phyloP scores from a whole-genome alignment of 108 stramenopile genomes.

The Parmales sp. region DNA sequence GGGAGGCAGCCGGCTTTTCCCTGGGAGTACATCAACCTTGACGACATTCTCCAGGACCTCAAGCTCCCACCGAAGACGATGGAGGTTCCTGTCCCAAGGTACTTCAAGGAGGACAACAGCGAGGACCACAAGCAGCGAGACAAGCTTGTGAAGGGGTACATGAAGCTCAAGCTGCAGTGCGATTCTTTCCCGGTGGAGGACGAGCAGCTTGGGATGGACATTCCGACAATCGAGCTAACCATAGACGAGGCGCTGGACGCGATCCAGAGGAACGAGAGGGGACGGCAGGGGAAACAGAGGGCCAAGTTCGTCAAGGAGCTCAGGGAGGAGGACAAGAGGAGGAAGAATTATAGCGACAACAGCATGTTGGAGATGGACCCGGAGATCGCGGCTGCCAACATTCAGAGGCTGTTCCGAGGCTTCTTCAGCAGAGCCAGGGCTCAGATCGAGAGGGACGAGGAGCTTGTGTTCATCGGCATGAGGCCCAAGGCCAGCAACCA shows the following conservation, averaged over 20 bases:
- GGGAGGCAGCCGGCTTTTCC: constrained; percentile 42
- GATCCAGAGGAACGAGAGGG: constrained; percentile 49
- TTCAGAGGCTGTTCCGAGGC: constrained; percentile 50
- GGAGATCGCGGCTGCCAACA: constrained; percentile 50
- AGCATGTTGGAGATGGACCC: constrained; percentile 26
- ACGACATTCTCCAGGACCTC: constrained; percentile 50
- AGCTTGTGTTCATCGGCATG: constrained; percentile 65
- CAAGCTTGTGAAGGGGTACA: constrained; percentile 37
- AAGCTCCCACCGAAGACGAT: constrained; percentile 60
- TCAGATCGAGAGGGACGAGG: constrained; percentile 15
- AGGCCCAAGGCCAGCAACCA: constrained; percentile 13
- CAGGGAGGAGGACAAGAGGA: constrained; percentile 21
- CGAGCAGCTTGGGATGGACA: constrained; percentile 18
- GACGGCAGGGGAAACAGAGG: constrained; percentile 43
- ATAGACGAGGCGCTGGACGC: constrained; percentile 38
- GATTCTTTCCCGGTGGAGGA: constrained; percentile 35
- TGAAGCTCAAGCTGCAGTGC: constrained; percentile 39
- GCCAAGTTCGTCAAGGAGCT: constrained; percentile 29
- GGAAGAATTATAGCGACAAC: constrained; percentile 21
- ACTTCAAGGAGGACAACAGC: constrained; percentile 45
- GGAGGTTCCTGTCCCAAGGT: constrained; percentile 55
- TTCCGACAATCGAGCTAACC: constrained; percentile 18
- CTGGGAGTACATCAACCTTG: constrained; percentile 70
- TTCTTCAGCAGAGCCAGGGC: constrained; percentile 24
- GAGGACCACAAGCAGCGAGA: constrained; percentile 24